These are phyloP conservation scores for Mycotypha africana DNA, from an alignment of 371 early-diverging fungal genomes.

Conservation along the genomic window DNA sequence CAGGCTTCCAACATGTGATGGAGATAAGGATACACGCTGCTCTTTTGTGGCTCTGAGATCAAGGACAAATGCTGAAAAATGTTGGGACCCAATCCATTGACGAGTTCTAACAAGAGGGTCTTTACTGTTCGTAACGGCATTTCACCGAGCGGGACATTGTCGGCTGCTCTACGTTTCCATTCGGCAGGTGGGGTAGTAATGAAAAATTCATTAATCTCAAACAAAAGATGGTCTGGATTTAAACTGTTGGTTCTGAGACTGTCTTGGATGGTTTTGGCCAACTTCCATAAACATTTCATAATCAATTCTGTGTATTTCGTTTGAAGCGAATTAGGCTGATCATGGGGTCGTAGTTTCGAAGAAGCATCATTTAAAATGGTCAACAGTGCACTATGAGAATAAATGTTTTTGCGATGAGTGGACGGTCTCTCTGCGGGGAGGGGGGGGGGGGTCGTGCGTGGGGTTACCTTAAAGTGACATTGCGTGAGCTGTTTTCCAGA, in stretches of 20 bases:
- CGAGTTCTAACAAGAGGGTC: conserved; percentile 80
- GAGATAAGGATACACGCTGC: conserved; percentile 65
- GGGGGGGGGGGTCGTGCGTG: too few species aligned
- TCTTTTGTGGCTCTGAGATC: conserved; percentile 58
- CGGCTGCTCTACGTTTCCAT: conserved; percentile 80
- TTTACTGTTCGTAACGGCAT: conserved; percentile 93
- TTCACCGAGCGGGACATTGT: conserved; percentile 75
- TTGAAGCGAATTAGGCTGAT: conserved; percentile 48
- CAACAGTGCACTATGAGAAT: conserved; percentile 45
- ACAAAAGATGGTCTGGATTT: conserved; percentile 59
- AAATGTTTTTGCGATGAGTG: too few species aligned
- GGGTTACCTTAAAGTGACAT: conserved; percentile 62
- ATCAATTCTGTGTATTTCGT: conserved; percentile 80
- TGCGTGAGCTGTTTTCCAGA: conserved; percentile 77
- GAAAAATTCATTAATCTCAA: conserved; percentile 79
- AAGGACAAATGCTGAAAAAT: conserved; percentile 57
- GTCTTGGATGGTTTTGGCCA: conserved; percentile 79
- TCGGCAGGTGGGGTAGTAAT: conserved; percentile 71
- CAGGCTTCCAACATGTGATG: conserved; percentile 67
- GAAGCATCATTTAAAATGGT: conserved; percentile 46
- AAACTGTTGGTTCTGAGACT: conserved; percentile 49
- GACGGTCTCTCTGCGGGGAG: too few species aligned
- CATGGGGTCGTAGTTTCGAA: conserved; percentile 43
- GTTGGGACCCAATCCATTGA: conserved; percentile 58
- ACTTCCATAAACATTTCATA: conserved; percentile 96